phyloP scores from a whole-genome alignment of 331 rosid genomes.

The Quercus tomentella region DNA sequence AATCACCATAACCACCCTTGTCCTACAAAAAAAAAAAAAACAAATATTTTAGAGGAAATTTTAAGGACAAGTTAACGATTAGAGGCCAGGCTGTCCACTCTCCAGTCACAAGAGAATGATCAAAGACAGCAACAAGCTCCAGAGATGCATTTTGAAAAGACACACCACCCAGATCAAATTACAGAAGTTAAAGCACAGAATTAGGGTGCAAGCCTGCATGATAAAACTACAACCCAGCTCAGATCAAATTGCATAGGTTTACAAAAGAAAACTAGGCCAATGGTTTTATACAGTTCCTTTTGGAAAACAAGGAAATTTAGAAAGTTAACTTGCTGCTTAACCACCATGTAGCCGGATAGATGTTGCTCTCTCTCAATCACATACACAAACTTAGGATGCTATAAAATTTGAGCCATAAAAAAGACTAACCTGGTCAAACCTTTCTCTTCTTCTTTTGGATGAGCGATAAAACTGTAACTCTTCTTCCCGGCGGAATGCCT shows the following conservation, averaged over 20 bases:
- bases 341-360: not conserved
- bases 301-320: no score
- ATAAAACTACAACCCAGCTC: not conserved
- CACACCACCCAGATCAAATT: not conserved
- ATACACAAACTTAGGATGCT: not conserved
- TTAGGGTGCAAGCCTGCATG: not conserved
- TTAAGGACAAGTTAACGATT: not conserved
- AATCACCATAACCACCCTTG: slow-evolving; percentile 77
- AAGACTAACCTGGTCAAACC: slow-evolving; percentile 77
- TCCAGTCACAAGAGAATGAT: not conserved
- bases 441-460: slow-evolving; percentile 80
- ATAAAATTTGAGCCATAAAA: slow-evolving; percentile 7
- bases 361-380: not conserved
- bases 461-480: slow-evolving; percentile 71
- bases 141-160: not conserved
- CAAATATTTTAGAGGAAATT: slow-evolving; percentile 5
- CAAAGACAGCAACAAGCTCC: not conserved
- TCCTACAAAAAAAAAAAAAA: slow-evolving; percentile 48
- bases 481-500: slow-evolving; percentile 88
- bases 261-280: not conserved
- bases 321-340: no score
- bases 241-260: not conserved
- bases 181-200: not conserved
- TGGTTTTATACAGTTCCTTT: not conserved
- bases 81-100: not conserved